Evolutionary conservation across 805 yeast species (phyloP).

Genomic region (Ogataea kodamae): DNA sequence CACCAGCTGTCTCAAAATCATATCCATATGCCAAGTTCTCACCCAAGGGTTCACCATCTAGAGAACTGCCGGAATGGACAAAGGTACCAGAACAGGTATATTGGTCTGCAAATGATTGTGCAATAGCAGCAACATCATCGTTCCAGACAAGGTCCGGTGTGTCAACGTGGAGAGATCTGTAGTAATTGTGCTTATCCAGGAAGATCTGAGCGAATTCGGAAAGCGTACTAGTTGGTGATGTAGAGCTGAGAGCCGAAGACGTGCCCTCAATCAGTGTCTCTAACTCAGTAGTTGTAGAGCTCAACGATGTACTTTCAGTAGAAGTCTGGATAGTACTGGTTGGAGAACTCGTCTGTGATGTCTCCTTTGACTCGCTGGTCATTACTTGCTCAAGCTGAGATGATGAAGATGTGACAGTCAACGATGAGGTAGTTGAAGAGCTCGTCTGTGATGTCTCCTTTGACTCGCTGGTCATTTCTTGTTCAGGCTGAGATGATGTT

Average conservation of each 20-base stretch:
- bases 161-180: constrained; percentile 47
- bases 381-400: no score
- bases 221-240: constrained; percentile 22
- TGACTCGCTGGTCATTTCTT: no score
- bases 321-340: no score
- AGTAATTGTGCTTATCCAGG: constrained; percentile 57
- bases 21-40: constrained; percentile 82
- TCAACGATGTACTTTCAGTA: no score
- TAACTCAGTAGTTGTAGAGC: no score
- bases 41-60: constrained; percentile 50
- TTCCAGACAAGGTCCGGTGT: constrained; percentile 57
- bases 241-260: constrained; percentile 23
- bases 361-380: no score
- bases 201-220: constrained; percentile 41
- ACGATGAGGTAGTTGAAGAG: no score
- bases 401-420: no score
- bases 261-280: no score
- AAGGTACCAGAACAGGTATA: constrained; percentile 57
- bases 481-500: no score
- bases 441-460: no score
- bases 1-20: constrained; percentile 42
- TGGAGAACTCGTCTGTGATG: no score
- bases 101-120: constrained; percentile 51
- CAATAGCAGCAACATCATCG: constrained; percentile 46
- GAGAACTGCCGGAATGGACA: constrained; percentile 58